Evolutionary conservation across 305 asterid species (phyloP).

Genomic region (Andrographis paniculata): DNA sequence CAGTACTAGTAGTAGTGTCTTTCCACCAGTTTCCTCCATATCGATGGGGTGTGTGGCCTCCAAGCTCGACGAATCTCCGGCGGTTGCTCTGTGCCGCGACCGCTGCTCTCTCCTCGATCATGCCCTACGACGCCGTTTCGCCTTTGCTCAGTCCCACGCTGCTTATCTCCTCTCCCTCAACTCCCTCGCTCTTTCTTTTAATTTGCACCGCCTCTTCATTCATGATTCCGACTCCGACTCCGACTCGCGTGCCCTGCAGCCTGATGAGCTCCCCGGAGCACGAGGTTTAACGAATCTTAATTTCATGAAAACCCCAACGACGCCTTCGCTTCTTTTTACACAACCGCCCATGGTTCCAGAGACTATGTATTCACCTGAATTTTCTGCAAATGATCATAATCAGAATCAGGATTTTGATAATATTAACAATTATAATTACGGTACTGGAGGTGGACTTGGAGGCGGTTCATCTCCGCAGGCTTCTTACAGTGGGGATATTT

Average conservation of each 20-base stretch:
- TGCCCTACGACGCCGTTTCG: slow-evolving; percentile 48
- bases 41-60: no score
- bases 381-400: slow-evolving; percentile 25
- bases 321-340: slow-evolving; percentile 47
- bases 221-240: slow-evolving; percentile 31
- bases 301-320: slow-evolving; percentile 47
- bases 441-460: slow-evolving; percentile 15
- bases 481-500: slow-evolving; percentile 26
- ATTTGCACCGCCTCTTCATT: slow-evolving; percentile 38
- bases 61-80: no score
- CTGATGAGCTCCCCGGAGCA: slow-evolving; percentile 7
- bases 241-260: no score
- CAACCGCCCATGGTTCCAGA: slow-evolving; percentile 45
- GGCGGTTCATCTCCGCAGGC: slow-evolving; percentile 17
- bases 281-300: slow-evolving; percentile 31
- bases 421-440: neutral
- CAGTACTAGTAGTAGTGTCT: no score
- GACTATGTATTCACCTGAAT: slow-evolving; percentile 40
- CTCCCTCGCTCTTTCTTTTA: slow-evolving; percentile 36
- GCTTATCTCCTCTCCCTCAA: slow-evolving; percentile 47
- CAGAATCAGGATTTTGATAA: slow-evolving; percentile 10
- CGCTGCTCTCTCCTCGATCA: slow-evolving; percentile 52
- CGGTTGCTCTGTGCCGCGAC: slow-evolving; percentile 53
- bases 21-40: no score
- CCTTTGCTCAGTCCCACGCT: slow-evolving; percentile 48